Base-by-base conservation (phyloP, 768 basidiomycete species). In the Amanita rubescens region DNA sequence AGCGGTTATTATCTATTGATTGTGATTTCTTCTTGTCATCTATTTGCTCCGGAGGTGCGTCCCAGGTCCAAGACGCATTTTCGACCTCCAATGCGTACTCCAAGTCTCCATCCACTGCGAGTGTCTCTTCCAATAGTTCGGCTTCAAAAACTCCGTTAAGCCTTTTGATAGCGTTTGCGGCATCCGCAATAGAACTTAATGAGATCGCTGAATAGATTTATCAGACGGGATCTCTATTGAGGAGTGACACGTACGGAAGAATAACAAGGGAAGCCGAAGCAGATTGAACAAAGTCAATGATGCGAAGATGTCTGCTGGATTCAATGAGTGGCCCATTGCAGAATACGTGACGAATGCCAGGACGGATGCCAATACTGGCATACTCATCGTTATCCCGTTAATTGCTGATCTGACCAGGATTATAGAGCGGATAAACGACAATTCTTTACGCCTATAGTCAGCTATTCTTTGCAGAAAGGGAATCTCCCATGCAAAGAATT, bases 401-500 rank as follows among this genome's bases (percentile, higher is more conserved):
- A 84, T 79, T 7, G 74, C 86, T 6, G 85, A 72, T 34, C 87
- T 81, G 37, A 86, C 69, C 37, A 89, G 59, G 2, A 93, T 65
- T 50, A 93, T 63, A 2, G 80, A 75, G 37, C 88, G 81, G 56
- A 89, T 80, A 58, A 82, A 80, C 19, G 60, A 65, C 69, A 92
- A 81, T 67, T 95, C 94, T 47, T 78, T 76, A 45, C 70, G 71
- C 49, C 94, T 76, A 61, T 87, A 87, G 38, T 78, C 78, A 27
- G 77, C 75, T 24, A 96, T 77, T 42, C 85, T 81, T 14, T 80
- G 71, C 20, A 95, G 74, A 67, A 91, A 94, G 0, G 94, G 90
- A 2, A 68, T 61, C 62, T 93, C 90, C 90, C 90, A 94, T 5
- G 87, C 84, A 67, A 94, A 94, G 65, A 86, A 85, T 67, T 96